Conservation (phyloP, 2,329 filamentous ascomycete genomes). For the Harringtonia lauricola region DNA sequence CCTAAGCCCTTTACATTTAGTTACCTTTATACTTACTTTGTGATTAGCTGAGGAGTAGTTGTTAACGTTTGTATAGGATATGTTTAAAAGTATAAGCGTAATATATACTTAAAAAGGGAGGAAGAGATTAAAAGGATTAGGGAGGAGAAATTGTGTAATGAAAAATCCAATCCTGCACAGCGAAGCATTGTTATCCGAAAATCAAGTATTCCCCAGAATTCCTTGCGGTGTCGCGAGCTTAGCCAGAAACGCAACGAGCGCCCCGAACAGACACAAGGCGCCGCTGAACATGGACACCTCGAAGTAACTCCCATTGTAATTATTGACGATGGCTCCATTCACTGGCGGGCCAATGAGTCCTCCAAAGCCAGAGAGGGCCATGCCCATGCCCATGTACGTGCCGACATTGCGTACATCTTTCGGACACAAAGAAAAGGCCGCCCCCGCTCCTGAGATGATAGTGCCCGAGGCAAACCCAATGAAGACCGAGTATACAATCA, state of each 20-base stretch:
- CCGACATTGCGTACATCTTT: conserved; percentile 38
- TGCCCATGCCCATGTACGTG: conserved; percentile 34
- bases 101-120: no score
- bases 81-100: no score
- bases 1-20: no score
- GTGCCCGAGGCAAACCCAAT: conserved; percentile 16
- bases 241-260: conserved; percentile 6
- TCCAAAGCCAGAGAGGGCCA: conserved; percentile 25
- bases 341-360: conserved; percentile 32
- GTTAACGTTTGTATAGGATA: no score
- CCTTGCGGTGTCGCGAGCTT: conserved; percentile 20
- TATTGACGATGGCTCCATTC: conserved; percentile 29
- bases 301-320: conserved; percentile 25
- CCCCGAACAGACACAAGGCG: conserved; percentile 20
- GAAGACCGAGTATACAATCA: conserved; percentile 12
- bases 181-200: no score
- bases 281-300: conserved; percentile 27
- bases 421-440: conserved; percentile 24
- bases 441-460: conserved; percentile 24
- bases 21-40: no score
- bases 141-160: no score
- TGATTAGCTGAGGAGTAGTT: no score
- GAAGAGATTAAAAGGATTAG: no score
- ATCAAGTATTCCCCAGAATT: conserved; percentile 12
- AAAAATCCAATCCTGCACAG: no score